These are phyloP conservation scores for Opeltia flavorubescens DNA, from an alignment of 495 filamentous ascomycete genomes.

Conservation along the genomic window DNA sequence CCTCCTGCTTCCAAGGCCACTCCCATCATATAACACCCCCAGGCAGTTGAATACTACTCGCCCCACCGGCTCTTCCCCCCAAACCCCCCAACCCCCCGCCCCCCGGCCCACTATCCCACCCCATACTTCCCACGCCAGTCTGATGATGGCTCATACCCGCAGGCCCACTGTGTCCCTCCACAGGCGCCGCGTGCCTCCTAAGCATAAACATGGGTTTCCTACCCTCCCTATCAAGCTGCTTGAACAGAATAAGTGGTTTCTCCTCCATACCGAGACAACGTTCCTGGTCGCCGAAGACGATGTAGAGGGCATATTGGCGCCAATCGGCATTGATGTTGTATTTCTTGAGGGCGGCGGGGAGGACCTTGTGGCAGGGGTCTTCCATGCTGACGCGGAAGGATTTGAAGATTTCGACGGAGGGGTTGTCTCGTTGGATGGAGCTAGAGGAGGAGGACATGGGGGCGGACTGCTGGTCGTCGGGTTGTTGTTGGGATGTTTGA, in stretches of 20 bases:
- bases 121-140: not conserved
- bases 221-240: slow-evolving; percentile 90
- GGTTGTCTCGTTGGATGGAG: slow-evolving; percentile 23
- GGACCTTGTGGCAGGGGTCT: slow-evolving; percentile 91
- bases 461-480: slow-evolving; percentile 16
- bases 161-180: slow-evolving; percentile 15
- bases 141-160: slow-evolving; percentile 5
- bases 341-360: slow-evolving; percentile 88
- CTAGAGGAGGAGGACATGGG: slow-evolving; percentile 30
- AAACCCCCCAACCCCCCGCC: slow-evolving; percentile 8
- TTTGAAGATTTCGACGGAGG: slow-evolving; percentile 88
- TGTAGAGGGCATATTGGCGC: slow-evolving; percentile 94
- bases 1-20: not conserved
- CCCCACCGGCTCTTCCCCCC: slow-evolving; percentile 11
- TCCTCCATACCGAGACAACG: slow-evolving; percentile 83
- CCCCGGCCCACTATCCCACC: slow-evolving; percentile 1
- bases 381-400: slow-evolving; percentile 95
- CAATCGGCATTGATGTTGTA: slow-evolving; percentile 97
- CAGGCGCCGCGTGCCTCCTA: slow-evolving; percentile 41
- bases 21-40: slow-evolving; percentile 15
- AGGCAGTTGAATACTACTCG: slow-evolving; percentile 16
- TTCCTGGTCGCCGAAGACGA: slow-evolving; percentile 95
- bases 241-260: slow-evolving; percentile 88
- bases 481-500: slow-evolving; percentile 1
- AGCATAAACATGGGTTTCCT: slow-evolving; percentile 99